Base-by-base conservation (phyloP, 345 rosid species). In the Salix viminalis region DNA sequence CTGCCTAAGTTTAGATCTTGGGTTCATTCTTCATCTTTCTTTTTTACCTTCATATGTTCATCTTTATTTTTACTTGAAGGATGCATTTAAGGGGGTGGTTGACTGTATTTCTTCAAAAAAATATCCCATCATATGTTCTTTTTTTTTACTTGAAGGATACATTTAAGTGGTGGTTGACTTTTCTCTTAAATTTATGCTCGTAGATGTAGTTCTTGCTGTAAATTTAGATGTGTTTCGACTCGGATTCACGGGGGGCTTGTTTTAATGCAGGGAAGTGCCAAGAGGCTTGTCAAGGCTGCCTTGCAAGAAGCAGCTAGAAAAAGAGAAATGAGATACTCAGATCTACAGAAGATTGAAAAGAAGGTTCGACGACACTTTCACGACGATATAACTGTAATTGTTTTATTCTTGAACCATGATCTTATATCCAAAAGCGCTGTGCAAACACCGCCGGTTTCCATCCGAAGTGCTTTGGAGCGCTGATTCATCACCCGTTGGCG, bases 301-400 rank as follows among this genome's bases (percentile, higher is more conserved):
- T 88, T 92, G 21, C 93, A 88, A 18, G 98, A 90, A 89, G 98
- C 98, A 13, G 97, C 98, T 1, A 85, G 88, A 83, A 94, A 90
- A 80, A 79, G 98, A 50, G 94, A 94, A 76, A 89, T 90, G 97
- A 79, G 94, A 84, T 94, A 92, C 83, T 92, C 98, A 6, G 97
- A 92, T 87, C 89, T 92, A 26, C 82, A 86, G 72, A 94, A 91
- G 86, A 89, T 92, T 26, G 95, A 91, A 84, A 92, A 87, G 91
- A 88, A 88, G 81, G 98, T 94, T 46, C 92, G 97, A 41, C 94
- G 97, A 10, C 96, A 92, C 84, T 94, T 94, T 77, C 98, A 94
- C 7, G 98, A 94, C n/a, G 98, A 92, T 79, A 89, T 94, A 80
- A 92, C 98, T 16, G 98, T 89, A 11, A 86, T 91, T 75, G 91